Evolutionary conservation across 257 asterid genomes (phyloP).

Genomic region (Thymus mandschuricus): DNA sequence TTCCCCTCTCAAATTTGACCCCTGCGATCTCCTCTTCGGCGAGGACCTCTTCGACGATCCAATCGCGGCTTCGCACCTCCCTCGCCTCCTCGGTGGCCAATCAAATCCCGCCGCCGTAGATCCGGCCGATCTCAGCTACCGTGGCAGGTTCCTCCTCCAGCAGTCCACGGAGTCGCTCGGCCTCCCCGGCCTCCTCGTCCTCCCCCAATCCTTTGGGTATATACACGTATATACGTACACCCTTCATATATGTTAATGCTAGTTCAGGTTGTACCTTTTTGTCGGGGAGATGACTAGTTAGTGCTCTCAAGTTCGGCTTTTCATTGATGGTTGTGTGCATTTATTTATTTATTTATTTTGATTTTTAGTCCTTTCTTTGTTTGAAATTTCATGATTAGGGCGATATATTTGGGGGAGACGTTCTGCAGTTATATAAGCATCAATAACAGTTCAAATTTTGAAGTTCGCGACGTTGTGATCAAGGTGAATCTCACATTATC

Average conservation of each 20-base stretch:
- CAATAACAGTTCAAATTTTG: conserved; percentile 87
- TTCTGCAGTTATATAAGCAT: conserved; percentile 97
- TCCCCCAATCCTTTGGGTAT: conserved; percentile 95
- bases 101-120: conserved; percentile 37
- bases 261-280: conserved; percentile 14
- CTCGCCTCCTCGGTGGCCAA: conserved; percentile 61
- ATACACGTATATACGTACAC: conserved; percentile 23
- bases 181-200: conserved; percentile 88
- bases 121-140: conserved; percentile 79
- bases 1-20: conserved; percentile 78
- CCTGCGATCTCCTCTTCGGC: conserved; percentile 86
- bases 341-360: conserved; percentile 7
- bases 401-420: conserved; percentile 97
- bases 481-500: conserved; percentile 53
- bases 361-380: not conserved
- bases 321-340: conserved; percentile 12
- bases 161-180: conserved; percentile 87
- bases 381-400: conserved; percentile 49
- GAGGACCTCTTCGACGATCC: conserved; percentile 94
- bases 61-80: conserved; percentile 67
- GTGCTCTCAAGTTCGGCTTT: conserved; percentile 8
- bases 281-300: conserved; percentile 12
- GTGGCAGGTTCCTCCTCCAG: conserved; percentile 76
- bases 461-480: conserved; percentile 83
- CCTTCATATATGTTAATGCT: conserved; percentile 6